Percentiles rank a stretch among this genome's conserved stretches.
These are phyloP conservation scores for Chaetomium strumarium DNA, from an alignment of 2,329 filamentous ascomycete species.

Conservation along the genomic window DNA sequence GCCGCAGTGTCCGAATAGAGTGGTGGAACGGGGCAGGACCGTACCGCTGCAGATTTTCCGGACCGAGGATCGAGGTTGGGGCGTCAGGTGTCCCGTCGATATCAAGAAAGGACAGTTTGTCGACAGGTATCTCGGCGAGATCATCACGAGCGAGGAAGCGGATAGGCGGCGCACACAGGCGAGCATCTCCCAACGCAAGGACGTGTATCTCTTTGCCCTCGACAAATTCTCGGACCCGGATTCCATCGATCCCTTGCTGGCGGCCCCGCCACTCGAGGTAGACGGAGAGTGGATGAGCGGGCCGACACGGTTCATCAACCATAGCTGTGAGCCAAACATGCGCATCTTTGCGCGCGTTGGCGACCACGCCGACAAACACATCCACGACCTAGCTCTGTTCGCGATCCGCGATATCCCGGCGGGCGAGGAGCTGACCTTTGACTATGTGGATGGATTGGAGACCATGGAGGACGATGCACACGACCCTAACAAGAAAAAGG, in stretches of 20 bases:
- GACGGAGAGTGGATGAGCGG: constrained; percentile 74
- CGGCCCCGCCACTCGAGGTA: constrained; percentile 52
- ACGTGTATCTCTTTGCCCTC: constrained; percentile 72
- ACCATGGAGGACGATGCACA: constrained; percentile 44
- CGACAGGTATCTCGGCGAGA: constrained; percentile 70
- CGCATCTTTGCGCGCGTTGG: constrained; percentile 74
- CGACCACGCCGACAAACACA: constrained; percentile 65
- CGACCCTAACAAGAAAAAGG: constrained; percentile 41
- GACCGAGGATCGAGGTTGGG: constrained; percentile 69
- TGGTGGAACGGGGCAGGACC: constrained; percentile 67
- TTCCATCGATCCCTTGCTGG: constrained; percentile 51
- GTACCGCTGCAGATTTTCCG: constrained; percentile 72
- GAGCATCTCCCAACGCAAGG: constrained; percentile 55
- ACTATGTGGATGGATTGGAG: constrained; percentile 65
- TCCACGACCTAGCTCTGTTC: constrained; percentile 75
- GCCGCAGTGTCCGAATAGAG: constrained; percentile 61
- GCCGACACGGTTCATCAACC: constrained; percentile 76
- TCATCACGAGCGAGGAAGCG: constrained; percentile 60
- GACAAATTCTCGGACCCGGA: constrained; percentile 67
- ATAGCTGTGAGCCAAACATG: constrained; percentile 73
- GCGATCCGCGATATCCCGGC: constrained; percentile 59
- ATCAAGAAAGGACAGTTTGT: constrained; percentile 71
- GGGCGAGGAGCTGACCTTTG: constrained; percentile 69
- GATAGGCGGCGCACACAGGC: constrained; percentile 55
- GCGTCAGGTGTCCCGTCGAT: constrained; percentile 57